A percentile compares a stretch with the other conserved stretches of the same genome.
phyloP scores from a whole-genome alignment of 2,329 filamentous ascomycete species.

The Decorospora gaudefroyi region DNA sequence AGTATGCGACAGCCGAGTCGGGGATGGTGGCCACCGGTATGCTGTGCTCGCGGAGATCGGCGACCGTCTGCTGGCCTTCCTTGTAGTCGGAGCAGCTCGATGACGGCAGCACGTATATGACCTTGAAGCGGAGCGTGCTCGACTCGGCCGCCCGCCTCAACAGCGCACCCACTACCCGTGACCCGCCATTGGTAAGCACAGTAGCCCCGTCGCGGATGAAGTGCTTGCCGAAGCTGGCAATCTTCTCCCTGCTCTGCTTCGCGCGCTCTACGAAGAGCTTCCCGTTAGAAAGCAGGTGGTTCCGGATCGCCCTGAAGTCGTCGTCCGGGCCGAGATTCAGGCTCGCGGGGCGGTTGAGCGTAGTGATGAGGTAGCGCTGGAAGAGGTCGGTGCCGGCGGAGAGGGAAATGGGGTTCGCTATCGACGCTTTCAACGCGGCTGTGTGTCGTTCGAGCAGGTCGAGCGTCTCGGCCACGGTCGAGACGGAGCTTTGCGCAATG shows the following conservation, averaged over 20 bases:
- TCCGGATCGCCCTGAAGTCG: conserved; percentile 82
- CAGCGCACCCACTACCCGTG: conserved; percentile 78
- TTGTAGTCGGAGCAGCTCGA: conserved; percentile 42
- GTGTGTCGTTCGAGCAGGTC: conserved; percentile 80
- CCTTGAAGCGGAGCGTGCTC: conserved; percentile 71
- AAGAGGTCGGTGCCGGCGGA: conserved; percentile 95
- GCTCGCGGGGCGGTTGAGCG: conserved; percentile 59
- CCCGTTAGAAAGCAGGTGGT: conserved; percentile 83
- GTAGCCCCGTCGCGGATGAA: conserved; percentile 79
- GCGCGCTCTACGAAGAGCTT: conserved; percentile 84
- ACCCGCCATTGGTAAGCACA: conserved; percentile 90
- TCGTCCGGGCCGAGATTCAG: conserved; percentile 54
- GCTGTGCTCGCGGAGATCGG: conserved; percentile 70
- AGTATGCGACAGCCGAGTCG: conserved; percentile 76
- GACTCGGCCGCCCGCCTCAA: conserved; percentile 74
- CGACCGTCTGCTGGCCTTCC: conserved; percentile 73
- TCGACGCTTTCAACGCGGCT: conserved; percentile 72
- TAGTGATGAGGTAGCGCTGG: conserved; percentile 87
- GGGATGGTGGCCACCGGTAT: conserved; percentile 83
- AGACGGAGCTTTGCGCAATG: conserved; percentile 76
- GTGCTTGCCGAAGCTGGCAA: conserved; percentile 76
- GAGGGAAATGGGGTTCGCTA: conserved; percentile 87
- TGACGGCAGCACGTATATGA: conserved; percentile 67
- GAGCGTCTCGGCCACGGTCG: conserved; percentile 92
- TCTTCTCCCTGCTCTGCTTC: conserved; percentile 80